These are phyloP conservation scores for Aureobasidium sp. DNA, from an alignment of 2,329 filamentous ascomycete genomes.

Conservation along the genomic window DNA sequence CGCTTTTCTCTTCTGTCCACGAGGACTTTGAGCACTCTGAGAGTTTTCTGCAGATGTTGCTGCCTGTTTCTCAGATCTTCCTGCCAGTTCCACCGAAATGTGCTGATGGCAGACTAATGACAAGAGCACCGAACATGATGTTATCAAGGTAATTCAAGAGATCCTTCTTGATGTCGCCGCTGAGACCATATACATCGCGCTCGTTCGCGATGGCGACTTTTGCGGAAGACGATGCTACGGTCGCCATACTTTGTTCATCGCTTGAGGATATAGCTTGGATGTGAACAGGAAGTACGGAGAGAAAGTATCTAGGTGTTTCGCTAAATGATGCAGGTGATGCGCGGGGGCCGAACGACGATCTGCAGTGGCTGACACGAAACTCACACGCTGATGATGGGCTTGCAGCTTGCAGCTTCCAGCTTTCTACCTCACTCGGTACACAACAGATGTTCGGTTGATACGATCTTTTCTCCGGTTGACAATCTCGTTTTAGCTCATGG, in stretches of 20 bases:
- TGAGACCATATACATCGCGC: background rate
- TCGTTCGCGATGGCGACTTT: background rate
- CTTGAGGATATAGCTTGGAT: background rate
- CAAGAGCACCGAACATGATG: conserved; percentile 23
- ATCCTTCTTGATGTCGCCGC: background rate
- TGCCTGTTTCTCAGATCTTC: background rate
- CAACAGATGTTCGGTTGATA: background rate
- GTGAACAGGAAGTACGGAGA: background rate
- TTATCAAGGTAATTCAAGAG: conserved; percentile 6
- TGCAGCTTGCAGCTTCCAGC: background rate
- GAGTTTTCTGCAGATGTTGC: background rate
- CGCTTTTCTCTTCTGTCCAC: background rate
- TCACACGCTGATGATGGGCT: background rate
- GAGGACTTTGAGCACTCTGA: background rate
- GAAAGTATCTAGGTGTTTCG: background rate
- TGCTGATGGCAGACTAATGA: conserved; percentile 21
- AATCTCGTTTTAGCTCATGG: too few species aligned
- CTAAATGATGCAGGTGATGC: background rate
- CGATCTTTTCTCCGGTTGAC: background rate
- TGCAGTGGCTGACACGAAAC: background rate
- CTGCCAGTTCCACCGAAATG: conserved; percentile 20
- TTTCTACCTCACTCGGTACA: background rate
- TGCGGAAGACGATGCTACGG: background rate
- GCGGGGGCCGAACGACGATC: background rate
- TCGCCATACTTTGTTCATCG: background rate